phyloP scores from a whole-genome alignment of 2,329 filamentous ascomycete genomes.

The Tolypocladium pustulatum region DNA sequence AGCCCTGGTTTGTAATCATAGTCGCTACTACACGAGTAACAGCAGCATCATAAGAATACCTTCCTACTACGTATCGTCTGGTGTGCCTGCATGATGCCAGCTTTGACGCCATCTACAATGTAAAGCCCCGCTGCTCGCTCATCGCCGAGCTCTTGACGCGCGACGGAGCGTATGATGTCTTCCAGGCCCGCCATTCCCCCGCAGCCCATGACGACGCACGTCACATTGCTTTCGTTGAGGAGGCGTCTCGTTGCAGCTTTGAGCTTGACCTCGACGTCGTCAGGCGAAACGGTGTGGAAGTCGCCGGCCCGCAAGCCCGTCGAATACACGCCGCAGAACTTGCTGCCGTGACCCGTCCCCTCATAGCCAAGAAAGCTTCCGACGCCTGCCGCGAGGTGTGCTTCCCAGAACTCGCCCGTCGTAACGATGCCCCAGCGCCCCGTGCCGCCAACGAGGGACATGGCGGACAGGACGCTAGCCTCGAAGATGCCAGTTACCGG shows the following conservation, averaged over 20 bases:
- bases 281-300: conserved; percentile 58
- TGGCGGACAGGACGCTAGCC: conserved; percentile 57
- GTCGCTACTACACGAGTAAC: neutral
- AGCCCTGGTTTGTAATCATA: neutral
- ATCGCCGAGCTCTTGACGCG: conserved; percentile 37
- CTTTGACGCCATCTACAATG: conserved; percentile 73
- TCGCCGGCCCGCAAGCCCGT: conserved; percentile 74
- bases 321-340: conserved; percentile 72
- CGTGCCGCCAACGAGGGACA: conserved; percentile 34
- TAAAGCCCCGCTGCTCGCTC: conserved; percentile 18
- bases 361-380: conserved; percentile 47
- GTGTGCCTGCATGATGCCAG: conserved; percentile 53
- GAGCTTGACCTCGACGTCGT: conserved; percentile 55
- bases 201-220: conserved; percentile 73
- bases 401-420: conserved; percentile 76
- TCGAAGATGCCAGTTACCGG: conserved; percentile 67
- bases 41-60: conserved; percentile 18
- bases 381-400: conserved; percentile 58
- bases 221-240: conserved; percentile 44
- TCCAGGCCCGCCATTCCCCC: conserved; percentile 87
- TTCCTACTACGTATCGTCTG: conserved; percentile 35
- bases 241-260: conserved; percentile 59
- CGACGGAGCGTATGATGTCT: conserved; percentile 60
- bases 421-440: conserved; percentile 77
- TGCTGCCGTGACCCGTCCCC: conserved; percentile 20